Base-by-base conservation (phyloP, 495 filamentous ascomycete genomes). In the Tuber aestivum region DNA sequence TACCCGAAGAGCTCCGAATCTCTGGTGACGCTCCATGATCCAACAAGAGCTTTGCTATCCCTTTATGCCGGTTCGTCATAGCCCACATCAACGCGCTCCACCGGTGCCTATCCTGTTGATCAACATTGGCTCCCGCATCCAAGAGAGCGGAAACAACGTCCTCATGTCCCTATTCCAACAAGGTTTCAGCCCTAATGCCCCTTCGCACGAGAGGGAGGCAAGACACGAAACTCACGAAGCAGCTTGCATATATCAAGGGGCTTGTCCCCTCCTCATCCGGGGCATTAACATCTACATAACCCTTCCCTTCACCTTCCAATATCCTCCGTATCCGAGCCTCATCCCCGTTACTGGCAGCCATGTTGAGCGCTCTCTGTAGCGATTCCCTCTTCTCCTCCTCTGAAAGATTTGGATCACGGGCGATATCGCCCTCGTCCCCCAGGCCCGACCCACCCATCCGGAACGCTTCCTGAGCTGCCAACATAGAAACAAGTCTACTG, bases 51-150 rank as follows among this genome's bases (percentile, higher is more conserved):
- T 97, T 97, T 37, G 93, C 93, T 80, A 99, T 98, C 41, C 90
- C 90, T 84, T 97, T 97, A 83, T 99, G 95, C 77, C 94, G 87
- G 83, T 98, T 99, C 56, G 95, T 98, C 93, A 97, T 98, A 42
- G 95, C 95, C 95, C 95, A 99, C 95, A 98, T 99, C 80, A 99
- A 86, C 27, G 95, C 91, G 83, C 93, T 99, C 95, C 95, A 99
- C 77, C 95, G 90, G 83, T 98, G 97, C 71, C 92, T 90, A 83
- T 99, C 95, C 85, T 97, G 95, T 82, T 91, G 90, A 84, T 99
- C 93, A 41, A 97, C 93, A 76, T 93, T 89, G n/a, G 93, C 95
- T 7, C 95, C 93, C 10, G 92, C 92, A 71, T 93, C 89, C 44
- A 99, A 87, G 48, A 99, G 89, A 44, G 91, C 90, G 69, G 90